A percentile compares a stretch with the other conserved stretches of the same genome.
These are phyloP conservation scores for Salix udensis DNA, from an alignment of 345 rosid species.

Conservation along the genomic window DNA sequence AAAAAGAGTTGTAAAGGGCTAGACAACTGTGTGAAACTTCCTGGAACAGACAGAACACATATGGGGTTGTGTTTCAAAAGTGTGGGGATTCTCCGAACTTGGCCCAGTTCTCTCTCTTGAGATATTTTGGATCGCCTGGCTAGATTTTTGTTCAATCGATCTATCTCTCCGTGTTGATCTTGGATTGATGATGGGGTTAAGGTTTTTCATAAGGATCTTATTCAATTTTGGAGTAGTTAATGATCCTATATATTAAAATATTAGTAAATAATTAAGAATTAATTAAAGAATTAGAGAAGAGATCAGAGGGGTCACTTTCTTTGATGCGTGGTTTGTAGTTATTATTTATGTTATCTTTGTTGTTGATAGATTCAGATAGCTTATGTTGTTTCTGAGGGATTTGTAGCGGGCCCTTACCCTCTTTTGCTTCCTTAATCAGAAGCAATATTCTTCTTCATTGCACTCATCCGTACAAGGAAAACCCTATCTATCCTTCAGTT, in stretches of 20 bases:
- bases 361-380: slow-evolving; percentile 35
- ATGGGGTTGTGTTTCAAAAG: slow-evolving; percentile 17
- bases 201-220: no score
- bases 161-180: not conserved
- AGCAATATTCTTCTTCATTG: slow-evolving; percentile 29
- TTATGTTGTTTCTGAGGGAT: slow-evolving; percentile 44
- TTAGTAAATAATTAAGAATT: not conserved
- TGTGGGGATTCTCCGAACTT: slow-evolving; percentile 9
- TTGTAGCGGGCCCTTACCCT: slow-evolving; percentile 35
- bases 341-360: slow-evolving; percentile 12
- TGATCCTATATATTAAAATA: not conserved
- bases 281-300: not conserved
- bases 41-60: slow-evolving; percentile 22
- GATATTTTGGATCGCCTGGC: no score
- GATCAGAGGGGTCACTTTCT: not conserved
- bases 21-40: slow-evolving; percentile 12
- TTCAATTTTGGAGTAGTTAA: no score
- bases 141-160: no score
- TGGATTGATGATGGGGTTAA: no score
- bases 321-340: not conserved
- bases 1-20: slow-evolving; percentile 18
- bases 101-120: not conserved
- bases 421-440: slow-evolving; percentile 35
- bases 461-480: slow-evolving; percentile 45
- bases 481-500: slow-evolving; percentile 5